These are phyloP conservation scores for Bipolaris zeicola DNA, from an alignment of 2,329 filamentous ascomycete species.

Conservation along the genomic window DNA sequence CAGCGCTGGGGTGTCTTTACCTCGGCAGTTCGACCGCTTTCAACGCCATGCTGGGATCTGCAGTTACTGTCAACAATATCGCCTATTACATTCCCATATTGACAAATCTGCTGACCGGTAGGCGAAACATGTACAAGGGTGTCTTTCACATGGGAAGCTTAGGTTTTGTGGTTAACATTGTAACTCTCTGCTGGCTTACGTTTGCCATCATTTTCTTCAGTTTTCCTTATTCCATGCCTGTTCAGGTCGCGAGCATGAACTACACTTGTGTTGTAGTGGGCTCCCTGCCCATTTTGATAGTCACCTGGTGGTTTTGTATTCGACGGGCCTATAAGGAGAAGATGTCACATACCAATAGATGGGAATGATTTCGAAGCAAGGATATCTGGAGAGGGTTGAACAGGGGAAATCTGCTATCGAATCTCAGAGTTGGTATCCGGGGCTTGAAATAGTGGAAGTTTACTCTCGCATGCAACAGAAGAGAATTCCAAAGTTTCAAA, in stretches of 20 bases:
- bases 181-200: slow-evolving; percentile 14
- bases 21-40: slow-evolving; percentile 16
- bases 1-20: slow-evolving; percentile 14
- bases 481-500: too few species aligned
- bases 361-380: too few species aligned
- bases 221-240: slow-evolving; percentile 14
- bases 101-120: slow-evolving; percentile 12
- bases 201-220: slow-evolving; percentile 18
- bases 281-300: slow-evolving; percentile 9
- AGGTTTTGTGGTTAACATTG: slow-evolving; percentile 12
- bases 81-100: slow-evolving; percentile 17
- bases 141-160: slow-evolving; percentile 13
- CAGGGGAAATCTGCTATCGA: too few species aligned
- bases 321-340: background rate
- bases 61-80: slow-evolving; percentile 17
- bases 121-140: slow-evolving; percentile 16
- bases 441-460: too few species aligned
- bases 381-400: too few species aligned
- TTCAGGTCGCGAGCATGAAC: slow-evolving; percentile 11
- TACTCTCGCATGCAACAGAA: too few species aligned
- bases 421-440: too few species aligned
- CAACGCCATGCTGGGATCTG: slow-evolving; percentile 14
- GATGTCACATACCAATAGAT: background rate
- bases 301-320: slow-evolving; percentile 12
- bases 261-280: slow-evolving; percentile 17